Evolutionary conservation across 768 basidiomycete species (phyloP), one percentile per base, ranked within the genome.

Genomic region (Suillus americanus): DNA sequence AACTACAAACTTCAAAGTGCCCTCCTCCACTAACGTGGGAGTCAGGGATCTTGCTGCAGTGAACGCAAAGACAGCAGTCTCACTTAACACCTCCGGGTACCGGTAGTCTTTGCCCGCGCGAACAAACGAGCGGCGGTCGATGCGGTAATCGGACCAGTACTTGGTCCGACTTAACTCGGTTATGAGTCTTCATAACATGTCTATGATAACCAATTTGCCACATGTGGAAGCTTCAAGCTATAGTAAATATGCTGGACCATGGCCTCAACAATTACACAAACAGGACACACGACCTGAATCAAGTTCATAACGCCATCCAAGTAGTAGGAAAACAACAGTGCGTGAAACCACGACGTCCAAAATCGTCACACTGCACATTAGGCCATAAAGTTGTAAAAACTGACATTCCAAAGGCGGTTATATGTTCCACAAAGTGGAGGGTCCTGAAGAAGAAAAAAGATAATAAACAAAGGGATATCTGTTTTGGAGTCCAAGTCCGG

Each of bases 381-480:
- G 6, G 25, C 37, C 56, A 25, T 37, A 59, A 41, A 28, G 10
- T 12, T 30, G 18, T 40, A 28, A 30, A 18, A 18, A 59, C 40
- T 59, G 57, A 59, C 57, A 59, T 59, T 59, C 38, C 25, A 41
- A 40, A 41, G 40, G 25, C 5, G 14, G 38, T 10, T 10, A 40
- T 13, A 25, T 20, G 38, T 9, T 40, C 57, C 57, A 59, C 18
- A 3, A 51, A 51, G 18, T 28, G 18, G 10, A 40, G 18, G 18
- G 38, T 41, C 40, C 57, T 13, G 40, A 41, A 41, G 25, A 41
- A 41, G 28, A 59, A 41, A 41, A 41, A 40, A 13, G 25, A 41
- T 12, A 59, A 59, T 59, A 59, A 33, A 51, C 50, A 59, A 59
- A 59, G 8, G 57, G 40, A 59, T 59, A 59, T 59, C 9, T 59